These are phyloP conservation scores for Amphibolis antarctica DNA, from an alignment of 106 monocot genomes.

Conservation along the genomic window DNA sequence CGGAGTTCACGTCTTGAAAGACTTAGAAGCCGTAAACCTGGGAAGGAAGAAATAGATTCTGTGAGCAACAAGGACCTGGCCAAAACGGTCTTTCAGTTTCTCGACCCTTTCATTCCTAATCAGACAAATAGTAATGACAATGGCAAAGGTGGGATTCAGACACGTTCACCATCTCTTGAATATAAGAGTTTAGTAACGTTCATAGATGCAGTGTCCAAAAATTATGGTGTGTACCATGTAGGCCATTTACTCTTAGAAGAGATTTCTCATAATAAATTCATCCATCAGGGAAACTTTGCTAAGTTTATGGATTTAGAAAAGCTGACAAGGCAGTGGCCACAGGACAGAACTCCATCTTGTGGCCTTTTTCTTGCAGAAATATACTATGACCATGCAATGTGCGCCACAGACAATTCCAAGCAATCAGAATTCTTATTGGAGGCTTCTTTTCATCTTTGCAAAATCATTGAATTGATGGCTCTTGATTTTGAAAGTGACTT, in stretches of 20 bases:
- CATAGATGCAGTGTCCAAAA: conserved; percentile 35
- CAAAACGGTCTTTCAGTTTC: conserved; percentile 51
- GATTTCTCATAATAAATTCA: conserved; percentile 41
- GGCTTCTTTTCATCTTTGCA: conserved; percentile 88
- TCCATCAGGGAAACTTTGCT: conserved; percentile 35
- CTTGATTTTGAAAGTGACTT: conserved; percentile 31
- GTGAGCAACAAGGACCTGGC: conserved; percentile 38
- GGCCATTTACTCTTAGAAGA: conserved; percentile 75
- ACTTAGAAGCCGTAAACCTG: conserved; percentile 89
- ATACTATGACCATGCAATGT: conserved; percentile 64
- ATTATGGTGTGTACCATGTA: conserved; percentile 55
- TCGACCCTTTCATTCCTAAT: conserved; percentile 62
- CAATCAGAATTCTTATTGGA: conserved; percentile 42
- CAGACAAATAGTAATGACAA: conserved; percentile 12
- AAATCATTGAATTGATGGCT: conserved; percentile 71
- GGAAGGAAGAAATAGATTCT: conserved; percentile 73
- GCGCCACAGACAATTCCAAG: conserved; percentile 29
- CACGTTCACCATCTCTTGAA: conserved; percentile 42
- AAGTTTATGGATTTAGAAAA: conserved; percentile 66
- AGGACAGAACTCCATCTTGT: conserved; percentile 61
- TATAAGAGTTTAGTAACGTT: conserved; percentile 46
- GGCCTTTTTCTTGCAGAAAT: conserved; percentile 85
- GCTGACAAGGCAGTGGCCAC: conserved; percentile 61
- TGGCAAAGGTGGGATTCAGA: conserved; percentile 20
- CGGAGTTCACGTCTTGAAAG: conserved; percentile 87